A percentile compares a stretch with the other conserved stretches of the same genome.
Conservation (phyloP, 129 eudicot species). For the Oenanthe sinensis region DNA sequence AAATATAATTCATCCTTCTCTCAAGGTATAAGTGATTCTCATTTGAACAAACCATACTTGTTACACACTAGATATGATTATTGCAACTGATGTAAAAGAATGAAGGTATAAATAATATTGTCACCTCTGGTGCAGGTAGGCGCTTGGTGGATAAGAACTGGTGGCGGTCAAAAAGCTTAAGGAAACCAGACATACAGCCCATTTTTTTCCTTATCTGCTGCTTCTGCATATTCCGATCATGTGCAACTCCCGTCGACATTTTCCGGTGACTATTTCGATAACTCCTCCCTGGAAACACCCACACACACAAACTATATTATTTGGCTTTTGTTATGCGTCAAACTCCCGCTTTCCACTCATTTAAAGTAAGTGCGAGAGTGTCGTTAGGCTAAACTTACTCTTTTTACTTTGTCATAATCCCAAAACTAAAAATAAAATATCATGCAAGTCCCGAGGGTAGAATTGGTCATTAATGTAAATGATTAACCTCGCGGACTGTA, state of each 20-base stretch:
- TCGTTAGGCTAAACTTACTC: slow-evolving; percentile 23
- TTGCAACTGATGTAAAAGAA: neutral
- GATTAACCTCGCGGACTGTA: neutral
- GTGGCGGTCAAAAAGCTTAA: slow-evolving; percentile 76
- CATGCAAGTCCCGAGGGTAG: slow-evolving; percentile 9
- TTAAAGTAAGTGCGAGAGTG: slow-evolving; percentile 33
- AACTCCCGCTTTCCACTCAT: slow-evolving; percentile 66
- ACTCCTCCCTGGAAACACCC: neutral
- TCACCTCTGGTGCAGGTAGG: slow-evolving; percentile 60
- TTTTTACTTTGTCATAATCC: neutral
- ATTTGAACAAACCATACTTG: no score
- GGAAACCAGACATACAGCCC: slow-evolving; percentile 86
- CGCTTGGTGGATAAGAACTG: slow-evolving; percentile 60
- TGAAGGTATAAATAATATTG: neutral
- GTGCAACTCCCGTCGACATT: slow-evolving; percentile 39
- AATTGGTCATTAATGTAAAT: neutral
- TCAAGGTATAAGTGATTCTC: no score
- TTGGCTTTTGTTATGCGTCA: neutral
- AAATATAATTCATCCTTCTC: no score
- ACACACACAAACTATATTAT: neutral
- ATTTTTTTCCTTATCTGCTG: slow-evolving; percentile 50
- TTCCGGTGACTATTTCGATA: slow-evolving; percentile 24
- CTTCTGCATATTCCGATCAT: slow-evolving; percentile 52
- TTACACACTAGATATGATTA: neutral
- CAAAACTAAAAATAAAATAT: neutral